A percentile compares a stretch with the other conserved stretches of the same genome.
phyloP scores from a whole-genome alignment of 1,284 basidiomycete genomes.

The Papiliotrema fonsecae region DNA sequence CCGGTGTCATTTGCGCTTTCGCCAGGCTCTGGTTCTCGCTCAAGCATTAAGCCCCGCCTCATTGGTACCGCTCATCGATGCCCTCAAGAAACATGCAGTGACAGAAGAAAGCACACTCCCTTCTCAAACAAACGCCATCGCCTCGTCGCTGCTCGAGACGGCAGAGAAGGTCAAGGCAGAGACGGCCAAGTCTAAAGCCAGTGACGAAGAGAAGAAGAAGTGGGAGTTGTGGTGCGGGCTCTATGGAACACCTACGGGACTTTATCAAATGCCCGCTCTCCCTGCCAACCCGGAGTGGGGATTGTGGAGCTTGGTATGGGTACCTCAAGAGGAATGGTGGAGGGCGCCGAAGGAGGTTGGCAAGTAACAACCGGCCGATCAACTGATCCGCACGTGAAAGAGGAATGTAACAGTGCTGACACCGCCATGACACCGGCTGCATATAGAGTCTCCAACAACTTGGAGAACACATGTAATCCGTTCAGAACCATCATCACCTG shows the following conservation, averaged over 20 bases:
- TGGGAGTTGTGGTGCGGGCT: slow-evolving; percentile 6
- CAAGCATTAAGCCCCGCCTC: slow-evolving; percentile 4
- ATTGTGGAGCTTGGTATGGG: slow-evolving; percentile 7
- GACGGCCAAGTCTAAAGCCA: neutral
- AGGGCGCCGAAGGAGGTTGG: neutral
- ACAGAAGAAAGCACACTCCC: neutral
- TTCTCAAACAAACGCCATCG: slow-evolving; percentile 3
- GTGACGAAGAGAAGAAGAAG: slow-evolving; percentile 1
- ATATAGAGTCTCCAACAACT: too few relatives aligned
- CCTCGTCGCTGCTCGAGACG: neutral
- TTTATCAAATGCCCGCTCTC: neutral
- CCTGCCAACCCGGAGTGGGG: slow-evolving; percentile 8
- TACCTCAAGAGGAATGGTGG: slow-evolving; percentile 4
- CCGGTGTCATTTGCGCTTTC: neutral
- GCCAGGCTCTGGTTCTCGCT: slow-evolving; percentile 8
- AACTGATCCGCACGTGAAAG: too few relatives aligned
- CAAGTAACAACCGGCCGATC: too few relatives aligned
- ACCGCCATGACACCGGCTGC: too few relatives aligned
- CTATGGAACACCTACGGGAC: slow-evolving; percentile 3
- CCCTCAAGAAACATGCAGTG: slow-evolving; percentile 1
- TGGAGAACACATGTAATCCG: too few relatives aligned
- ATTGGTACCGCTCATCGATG: slow-evolving; percentile 3
- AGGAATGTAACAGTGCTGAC: too few relatives aligned
- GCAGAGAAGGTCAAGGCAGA: slow-evolving; percentile 1
- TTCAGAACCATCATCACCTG: too few relatives aligned